These are phyloP conservation scores for Alnus rubra DNA, from an alignment of 306 rosid genomes.

Conservation along the genomic window DNA sequence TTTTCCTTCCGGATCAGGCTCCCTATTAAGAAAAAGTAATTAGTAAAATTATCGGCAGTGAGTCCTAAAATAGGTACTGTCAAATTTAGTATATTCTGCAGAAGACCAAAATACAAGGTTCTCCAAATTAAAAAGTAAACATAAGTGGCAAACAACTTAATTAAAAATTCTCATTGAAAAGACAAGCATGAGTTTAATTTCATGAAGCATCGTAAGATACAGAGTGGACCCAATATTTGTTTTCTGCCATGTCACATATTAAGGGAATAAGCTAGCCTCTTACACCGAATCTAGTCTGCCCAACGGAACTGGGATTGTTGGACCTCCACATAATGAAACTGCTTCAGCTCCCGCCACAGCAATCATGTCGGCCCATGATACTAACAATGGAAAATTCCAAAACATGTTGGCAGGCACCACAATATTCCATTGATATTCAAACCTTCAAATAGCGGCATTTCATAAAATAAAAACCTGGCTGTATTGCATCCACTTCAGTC, in stretches of 20 bases:
- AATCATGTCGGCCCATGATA: slow-evolving; percentile 92
- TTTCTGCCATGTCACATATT: slow-evolving; percentile 7
- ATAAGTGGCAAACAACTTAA: not conserved
- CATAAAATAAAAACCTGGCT: slow-evolving; percentile 60
- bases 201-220: slow-evolving; percentile 26
- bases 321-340: slow-evolving; percentile 90
- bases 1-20: slow-evolving; percentile 83
- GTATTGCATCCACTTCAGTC: slow-evolving; percentile 66
- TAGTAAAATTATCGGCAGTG: slow-evolving; percentile 18
- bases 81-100: slow-evolving; percentile 14
- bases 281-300: slow-evolving; percentile 86
- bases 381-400: slow-evolving; percentile 44
- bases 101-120: not conserved
- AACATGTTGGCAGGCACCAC: slow-evolving; percentile 36
- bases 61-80: slow-evolving; percentile 8
- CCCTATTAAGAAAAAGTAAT: slow-evolving; percentile 45
- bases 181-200: slow-evolving; percentile 8
- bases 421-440: slow-evolving; percentile 22
- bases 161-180: not conserved
- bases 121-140: not conserved
- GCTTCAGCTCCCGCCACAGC: slow-evolving; percentile 97
- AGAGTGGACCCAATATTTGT: slow-evolving; percentile 11
- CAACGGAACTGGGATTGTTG: slow-evolving; percentile 61
- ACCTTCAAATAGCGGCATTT: slow-evolving; percentile 20
- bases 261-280: slow-evolving; percentile 35